Evolutionary conservation across 2,329 filamentous ascomycete genomes (phyloP), one percentile per base, ranked within the genome.

Genomic region (Nigrospora sphaerica): DNA sequence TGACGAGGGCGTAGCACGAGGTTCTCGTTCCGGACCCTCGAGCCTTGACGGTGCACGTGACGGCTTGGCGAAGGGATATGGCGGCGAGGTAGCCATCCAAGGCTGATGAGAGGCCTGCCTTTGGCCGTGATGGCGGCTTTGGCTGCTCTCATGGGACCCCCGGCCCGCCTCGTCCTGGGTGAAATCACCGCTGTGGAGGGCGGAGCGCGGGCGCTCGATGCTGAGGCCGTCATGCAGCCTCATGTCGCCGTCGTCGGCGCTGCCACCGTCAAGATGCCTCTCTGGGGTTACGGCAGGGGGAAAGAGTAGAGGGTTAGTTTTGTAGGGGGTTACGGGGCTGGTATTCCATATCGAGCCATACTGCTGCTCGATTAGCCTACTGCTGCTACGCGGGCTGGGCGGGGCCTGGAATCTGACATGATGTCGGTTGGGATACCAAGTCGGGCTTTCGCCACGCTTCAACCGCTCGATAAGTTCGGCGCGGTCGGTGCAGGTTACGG

Each of bases 191-290:
- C 77, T 81, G 54, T 86, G 83, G 12, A 86, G 68, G 39, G 83
- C 83, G 32, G 92, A 97, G 46, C 87, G 76, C 40, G 92, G 92
- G 44, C 91, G 79, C 63, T 91, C 85, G 51, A 95, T 92, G 52
- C 81, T 78, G 52, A 79, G 60, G 6, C 81, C 78, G 48, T 79
- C 72, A 49, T 71, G 70, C 39, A 78, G 55, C 50, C 71, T 69
- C 48, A 68, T 64, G 36, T 72, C 67, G 39, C 65, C 62, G 16
- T 64, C 58, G 14, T 28, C 23, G 23, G 23, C 10, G 23, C 23
- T 28, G 23, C 6, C 23, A 10, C 10, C 23, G 10, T 10, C 23
- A 28, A 7, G 23, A 28, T 28, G 23, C 23, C 23, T 28, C 5
- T 6, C 23, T 5, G 23, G 23, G 23, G 4, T 28, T 10, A 28